phyloP scores from a whole-genome alignment of 768 basidiomycete species.

The Mycena haematopus region DNA sequence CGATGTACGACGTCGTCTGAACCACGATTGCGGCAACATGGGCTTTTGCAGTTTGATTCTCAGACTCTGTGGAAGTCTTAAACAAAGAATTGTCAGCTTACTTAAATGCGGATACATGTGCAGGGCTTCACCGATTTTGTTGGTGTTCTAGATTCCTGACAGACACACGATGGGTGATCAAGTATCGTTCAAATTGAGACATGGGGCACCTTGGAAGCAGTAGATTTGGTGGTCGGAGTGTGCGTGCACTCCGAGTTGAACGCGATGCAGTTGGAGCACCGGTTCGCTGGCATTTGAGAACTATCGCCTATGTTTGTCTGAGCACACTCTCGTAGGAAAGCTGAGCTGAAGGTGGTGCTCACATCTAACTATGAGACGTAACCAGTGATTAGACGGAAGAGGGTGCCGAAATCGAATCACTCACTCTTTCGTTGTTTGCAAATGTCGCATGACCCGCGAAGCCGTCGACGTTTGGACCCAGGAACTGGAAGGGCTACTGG shows the following conservation, averaged over 20 bases:
- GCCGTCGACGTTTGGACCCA: slow-evolving; percentile 26
- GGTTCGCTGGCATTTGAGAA: slow-evolving; percentile 67
- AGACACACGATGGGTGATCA: background rate
- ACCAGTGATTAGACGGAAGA: background rate
- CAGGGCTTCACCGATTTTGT: slow-evolving; percentile 1
- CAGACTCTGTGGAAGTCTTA: background rate
- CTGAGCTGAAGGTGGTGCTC: background rate
- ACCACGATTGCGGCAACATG: slow-evolving; percentile 26
- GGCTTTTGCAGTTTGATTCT: slow-evolving; percentile 9
- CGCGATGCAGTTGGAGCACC: slow-evolving; percentile 72
- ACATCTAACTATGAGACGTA: slow-evolving; percentile 18
- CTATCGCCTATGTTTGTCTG: slow-evolving; percentile 62
- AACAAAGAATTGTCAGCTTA: background rate
- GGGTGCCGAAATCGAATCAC: background rate
- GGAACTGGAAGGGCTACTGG: slow-evolving; percentile 3
- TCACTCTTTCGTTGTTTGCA: slow-evolving; percentile 27
- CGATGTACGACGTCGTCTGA: slow-evolving; percentile 24
- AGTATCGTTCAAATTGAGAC: background rate
- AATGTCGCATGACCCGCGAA: slow-evolving; percentile 23
- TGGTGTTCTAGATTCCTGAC: background rate
- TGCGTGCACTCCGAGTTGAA: slow-evolving; percentile 73
- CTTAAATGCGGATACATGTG: background rate
- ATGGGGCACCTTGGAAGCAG: slow-evolving; percentile 3
- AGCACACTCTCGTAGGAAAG: background rate
- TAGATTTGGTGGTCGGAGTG: background rate